A percentile compares a stretch with the other conserved stretches of the same genome.
phyloP scores from a whole-genome alignment of 2,329 filamentous ascomycete genomes.

The Colletotrichum tamarilloi region DNA sequence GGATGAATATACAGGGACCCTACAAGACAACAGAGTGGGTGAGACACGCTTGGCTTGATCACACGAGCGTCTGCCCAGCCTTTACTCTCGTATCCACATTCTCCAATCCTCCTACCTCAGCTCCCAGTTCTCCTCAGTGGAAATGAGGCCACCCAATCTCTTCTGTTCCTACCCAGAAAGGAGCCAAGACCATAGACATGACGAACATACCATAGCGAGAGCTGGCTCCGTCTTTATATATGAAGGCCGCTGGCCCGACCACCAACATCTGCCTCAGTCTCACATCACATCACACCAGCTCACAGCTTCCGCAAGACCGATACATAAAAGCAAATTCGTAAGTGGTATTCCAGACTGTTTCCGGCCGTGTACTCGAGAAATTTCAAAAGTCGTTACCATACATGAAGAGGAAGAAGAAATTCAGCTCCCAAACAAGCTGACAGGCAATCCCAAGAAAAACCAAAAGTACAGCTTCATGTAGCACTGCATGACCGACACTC shows the following conservation, averaged over 20 bases:
- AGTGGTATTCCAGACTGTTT: neutral
- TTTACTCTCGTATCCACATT: neutral
- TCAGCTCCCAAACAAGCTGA: neutral
- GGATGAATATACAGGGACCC: too few species aligned
- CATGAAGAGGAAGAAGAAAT: neutral
- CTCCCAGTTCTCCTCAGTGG: too few species aligned
- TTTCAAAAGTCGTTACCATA: neutral
- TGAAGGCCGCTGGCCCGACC: neutral
- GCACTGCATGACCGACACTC: slow-evolving; percentile 4
- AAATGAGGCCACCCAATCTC: too few species aligned
- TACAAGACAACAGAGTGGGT: neutral
- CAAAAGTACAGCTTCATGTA: slow-evolving; percentile 11
- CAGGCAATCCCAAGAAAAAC: neutral
- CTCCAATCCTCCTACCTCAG: neutral
- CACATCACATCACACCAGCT: too few species aligned
- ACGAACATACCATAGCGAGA: neutral
- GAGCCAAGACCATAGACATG: too few species aligned
- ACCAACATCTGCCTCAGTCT: too few species aligned
- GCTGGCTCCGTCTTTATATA: neutral
- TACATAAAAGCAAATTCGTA: neutral
- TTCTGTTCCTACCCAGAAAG: too few species aligned
- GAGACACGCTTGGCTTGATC: neutral
- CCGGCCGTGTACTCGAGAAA: neutral
- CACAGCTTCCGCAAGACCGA: neutral
- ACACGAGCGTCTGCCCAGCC: neutral